Conservation (phyloP, 2,329 filamentous ascomycete genomes). For the Chaetomium sp. region DNA sequence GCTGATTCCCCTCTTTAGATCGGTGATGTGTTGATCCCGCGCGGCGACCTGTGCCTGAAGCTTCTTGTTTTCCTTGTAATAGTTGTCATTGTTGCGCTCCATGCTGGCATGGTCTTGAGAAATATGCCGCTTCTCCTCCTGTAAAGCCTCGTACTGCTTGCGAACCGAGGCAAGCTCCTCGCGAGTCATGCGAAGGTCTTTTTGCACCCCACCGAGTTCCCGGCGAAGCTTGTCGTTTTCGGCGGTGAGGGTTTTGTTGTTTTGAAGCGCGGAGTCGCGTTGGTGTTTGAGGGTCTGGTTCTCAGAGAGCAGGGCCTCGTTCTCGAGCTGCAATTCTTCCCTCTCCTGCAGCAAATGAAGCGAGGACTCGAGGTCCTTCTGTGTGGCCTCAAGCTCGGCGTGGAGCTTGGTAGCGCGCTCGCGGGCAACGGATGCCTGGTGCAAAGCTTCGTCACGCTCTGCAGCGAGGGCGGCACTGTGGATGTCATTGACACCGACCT, state of each 20-base stretch:
- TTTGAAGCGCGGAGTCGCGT: constrained; percentile 30
- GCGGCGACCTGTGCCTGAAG: constrained; percentile 39
- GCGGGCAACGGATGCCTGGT: constrained; percentile 63
- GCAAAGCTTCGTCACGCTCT: constrained; percentile 67
- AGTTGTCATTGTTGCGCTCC: constrained; percentile 57
- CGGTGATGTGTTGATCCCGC: constrained; percentile 36
- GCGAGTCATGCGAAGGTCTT: constrained; percentile 49
- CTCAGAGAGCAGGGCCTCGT: constrained; percentile 45
- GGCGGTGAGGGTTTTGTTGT: constrained; percentile 31
- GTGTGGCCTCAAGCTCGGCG: constrained; percentile 42
- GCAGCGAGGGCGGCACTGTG: constrained; percentile 63
- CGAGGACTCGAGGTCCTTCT: constrained; percentile 45
- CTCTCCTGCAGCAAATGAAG: constrained; percentile 44
- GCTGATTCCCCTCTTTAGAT: constrained; percentile 37
- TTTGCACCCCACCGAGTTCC: constrained; percentile 44
- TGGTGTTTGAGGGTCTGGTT: constrained; percentile 47
- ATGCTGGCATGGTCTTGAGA: constrained; percentile 55
- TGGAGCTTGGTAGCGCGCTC: constrained; percentile 44
- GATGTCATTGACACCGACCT: constrained; percentile 63
- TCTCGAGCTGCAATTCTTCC: constrained; percentile 44
- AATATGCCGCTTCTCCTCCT: constrained; percentile 50
- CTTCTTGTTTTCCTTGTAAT: constrained; percentile 56
- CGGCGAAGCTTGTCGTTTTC: constrained; percentile 44
- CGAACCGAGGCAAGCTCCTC: constrained; percentile 53
- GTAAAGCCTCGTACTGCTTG: constrained; percentile 39